Evolutionary conservation across 2,329 filamentous ascomycete genomes (phyloP).

Genomic region (Fusarium sp.): DNA sequence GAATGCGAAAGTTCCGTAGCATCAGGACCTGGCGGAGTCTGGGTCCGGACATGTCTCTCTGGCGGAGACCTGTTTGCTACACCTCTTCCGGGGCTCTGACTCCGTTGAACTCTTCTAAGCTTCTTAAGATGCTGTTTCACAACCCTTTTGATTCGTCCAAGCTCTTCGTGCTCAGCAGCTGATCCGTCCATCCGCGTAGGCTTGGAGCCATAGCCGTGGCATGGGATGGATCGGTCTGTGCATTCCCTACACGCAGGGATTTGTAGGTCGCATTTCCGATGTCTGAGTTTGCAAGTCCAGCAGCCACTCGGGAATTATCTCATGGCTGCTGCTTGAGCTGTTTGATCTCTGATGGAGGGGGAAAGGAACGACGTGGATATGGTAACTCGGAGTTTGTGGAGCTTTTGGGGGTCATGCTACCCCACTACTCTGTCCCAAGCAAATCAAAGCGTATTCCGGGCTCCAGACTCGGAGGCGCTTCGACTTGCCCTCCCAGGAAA

Average conservation of each 20-base stretch:
- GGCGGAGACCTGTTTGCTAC: neutral
- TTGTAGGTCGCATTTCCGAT: neutral
- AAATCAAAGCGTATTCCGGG: neutral
- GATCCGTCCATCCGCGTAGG: neutral
- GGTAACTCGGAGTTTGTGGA: neutral
- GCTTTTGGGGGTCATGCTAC: neutral
- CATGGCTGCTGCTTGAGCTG: neutral
- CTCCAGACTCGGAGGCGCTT: neutral
- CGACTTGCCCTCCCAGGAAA: neutral
- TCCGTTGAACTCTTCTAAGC: neutral
- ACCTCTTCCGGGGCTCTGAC: too few species aligned
- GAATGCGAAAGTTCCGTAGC: too few species aligned
- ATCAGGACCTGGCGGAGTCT: neutral
- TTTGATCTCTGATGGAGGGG: neutral
- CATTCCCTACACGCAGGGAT: neutral
- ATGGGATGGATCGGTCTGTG: neutral
- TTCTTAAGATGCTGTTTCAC: neutral
- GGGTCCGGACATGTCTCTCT: fast-evolving
- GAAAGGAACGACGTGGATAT: too few species aligned
- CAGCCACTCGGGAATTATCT: neutral
- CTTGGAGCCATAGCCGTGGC: neutral
- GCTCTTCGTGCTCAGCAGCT: neutral
- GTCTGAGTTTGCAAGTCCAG: neutral
- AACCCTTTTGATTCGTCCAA: neutral
- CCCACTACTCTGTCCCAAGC: neutral